Evolutionary conservation across 2,329 filamentous ascomycete species (phyloP), one percentile per base, ranked within the genome.

Genomic region (Verticillium isaacii): DNA sequence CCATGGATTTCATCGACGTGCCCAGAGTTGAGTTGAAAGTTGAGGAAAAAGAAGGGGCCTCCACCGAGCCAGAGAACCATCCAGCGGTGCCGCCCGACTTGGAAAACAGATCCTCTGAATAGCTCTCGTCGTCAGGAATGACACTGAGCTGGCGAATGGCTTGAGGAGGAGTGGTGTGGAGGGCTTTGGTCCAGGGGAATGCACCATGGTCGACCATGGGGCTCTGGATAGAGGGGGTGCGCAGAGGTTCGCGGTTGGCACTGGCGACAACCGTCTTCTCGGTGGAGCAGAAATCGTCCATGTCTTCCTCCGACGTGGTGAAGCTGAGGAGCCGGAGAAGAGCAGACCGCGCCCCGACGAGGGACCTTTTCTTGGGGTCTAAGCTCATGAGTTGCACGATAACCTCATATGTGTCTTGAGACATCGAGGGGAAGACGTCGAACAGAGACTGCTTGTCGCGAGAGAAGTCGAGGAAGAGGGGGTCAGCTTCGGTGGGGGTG

Each of bases 361-460:
- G 81, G 37, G 93, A 96, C 61, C 95, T 90, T 82, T 93, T 96
- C 74, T 84, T 85, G 12, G 95, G 95, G 72, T 99, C 94, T 68
- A 99, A 79, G 69, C 92, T 92, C 85, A 99, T 86, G 75, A 92
- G 96, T 77, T 96, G 86, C 59, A 89, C 87, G 75, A 99, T 87
- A 67, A 99, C 92, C 76, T 97, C 93, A 71, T 91, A 99, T 0
- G 95, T 97, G 75, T 99, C 95, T 75, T 97, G 92, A 58, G 94
- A 98, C 94, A 99, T 97, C 75, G 91, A 93, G 45, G 95, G 93
- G 76, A 99, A 99, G 70, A 98, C 92, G 74, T 99, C 95, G 74
- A 99, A 99, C 62, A 99, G 86, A 50, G 91, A 96, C 77, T 98
- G 93, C 75, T 93, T 93, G 78, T 99, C 94, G 63, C 91, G 88